phyloP scores from a whole-genome alignment of 495 filamentous ascomycete genomes.

The Recurvomyces mirabilis region DNA sequence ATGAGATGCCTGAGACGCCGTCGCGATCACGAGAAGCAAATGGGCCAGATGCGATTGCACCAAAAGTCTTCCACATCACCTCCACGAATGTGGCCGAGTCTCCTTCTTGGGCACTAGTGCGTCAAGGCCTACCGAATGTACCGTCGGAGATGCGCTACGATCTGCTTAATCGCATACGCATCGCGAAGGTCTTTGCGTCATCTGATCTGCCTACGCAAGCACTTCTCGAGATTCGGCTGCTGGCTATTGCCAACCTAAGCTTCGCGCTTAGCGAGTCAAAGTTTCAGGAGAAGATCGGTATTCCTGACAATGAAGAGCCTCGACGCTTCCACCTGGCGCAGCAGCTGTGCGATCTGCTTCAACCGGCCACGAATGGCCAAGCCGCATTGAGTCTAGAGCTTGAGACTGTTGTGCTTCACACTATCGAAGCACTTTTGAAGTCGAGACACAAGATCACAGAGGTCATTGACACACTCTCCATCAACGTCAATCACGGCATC shows the following conservation, averaged over 20 bases:
- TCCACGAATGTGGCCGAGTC: conserved; percentile 49
- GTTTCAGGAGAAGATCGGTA: conserved; percentile 74
- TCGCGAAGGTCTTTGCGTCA: conserved; percentile 61
- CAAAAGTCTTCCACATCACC: conserved; percentile 60
- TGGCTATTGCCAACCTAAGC: conserved; percentile 85
- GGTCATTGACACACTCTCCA: conserved; percentile 72
- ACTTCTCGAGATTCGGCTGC: conserved; percentile 65
- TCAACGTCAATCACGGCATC: conserved; percentile 91
- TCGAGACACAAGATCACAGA: conserved; percentile 67
- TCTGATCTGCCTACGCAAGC: conserved; percentile 57
- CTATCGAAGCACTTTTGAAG: conserved; percentile 70
- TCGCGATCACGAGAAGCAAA: conserved; percentile 8
- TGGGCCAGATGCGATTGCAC: conserved; percentile 13
- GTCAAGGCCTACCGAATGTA: conserved; percentile 49
- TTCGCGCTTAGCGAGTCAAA: conserved; percentile 70
- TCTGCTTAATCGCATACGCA: conserved; percentile 68
- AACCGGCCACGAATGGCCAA: conserved; percentile 58
- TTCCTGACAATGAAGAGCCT: conserved; percentile 82
- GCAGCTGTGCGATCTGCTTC: conserved; percentile 83
- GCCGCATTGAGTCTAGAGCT: conserved; percentile 55
- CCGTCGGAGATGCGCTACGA: conserved; percentile 71
- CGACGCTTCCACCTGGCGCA: conserved; percentile 80
- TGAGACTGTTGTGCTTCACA: conserved; percentile 71
- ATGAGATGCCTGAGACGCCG: conserved; percentile 40
- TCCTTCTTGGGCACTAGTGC: conserved; percentile 57